Base-by-base conservation (phyloP, 352 stramenopile species). In the Globisporangium spiculum region DNA sequence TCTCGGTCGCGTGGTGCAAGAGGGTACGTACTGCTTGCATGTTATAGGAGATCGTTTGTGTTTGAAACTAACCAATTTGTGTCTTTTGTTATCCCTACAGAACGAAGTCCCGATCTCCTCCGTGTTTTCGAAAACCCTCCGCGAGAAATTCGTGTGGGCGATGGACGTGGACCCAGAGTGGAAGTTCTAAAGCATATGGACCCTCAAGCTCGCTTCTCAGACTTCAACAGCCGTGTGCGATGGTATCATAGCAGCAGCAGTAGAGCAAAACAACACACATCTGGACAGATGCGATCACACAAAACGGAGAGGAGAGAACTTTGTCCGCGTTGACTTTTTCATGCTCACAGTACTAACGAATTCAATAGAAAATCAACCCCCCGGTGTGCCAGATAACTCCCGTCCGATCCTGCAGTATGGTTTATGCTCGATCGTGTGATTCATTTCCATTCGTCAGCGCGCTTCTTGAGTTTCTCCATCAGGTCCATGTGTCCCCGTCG, bases 91-190 rank as follows among this genome's bases (percentile, higher is more conserved):
- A 12, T 50, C 32, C 26, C 22, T 7, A n/a, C 68, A 95, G 87
- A 97, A 97, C 67, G 93, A 98, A 81, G 87, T 99, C 44, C 97
- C 97, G 26, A 99, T 99, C 69, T 97, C 98, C 73, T 93, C 97
- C 53, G 92, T 99, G 32, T 99, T 99, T 78, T 96, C 97, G 18
- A 99, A 98, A 69, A 98, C 97, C 1, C 84, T 99, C 65, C 88
- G 96, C 54, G 97, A 99, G 68, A 99, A 99, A 78, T 99, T 99
- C 79, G 98, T 99, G 63, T 99, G 98, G 98, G 96, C 98, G 36
- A 99, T 99, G 97, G 96, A 98, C 69, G 97, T 99, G 38, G 77
- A 93, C 50, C 92, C 97, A 7, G 86, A 98, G 46, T 99, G 97
- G 96, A 89, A 97, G 70, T 99, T 99, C 78, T 96, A 80, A 77